These are phyloP conservation scores for Cyberlindnera mrakii DNA, from an alignment of 805 yeast genomes.

Conservation along the genomic window DNA sequence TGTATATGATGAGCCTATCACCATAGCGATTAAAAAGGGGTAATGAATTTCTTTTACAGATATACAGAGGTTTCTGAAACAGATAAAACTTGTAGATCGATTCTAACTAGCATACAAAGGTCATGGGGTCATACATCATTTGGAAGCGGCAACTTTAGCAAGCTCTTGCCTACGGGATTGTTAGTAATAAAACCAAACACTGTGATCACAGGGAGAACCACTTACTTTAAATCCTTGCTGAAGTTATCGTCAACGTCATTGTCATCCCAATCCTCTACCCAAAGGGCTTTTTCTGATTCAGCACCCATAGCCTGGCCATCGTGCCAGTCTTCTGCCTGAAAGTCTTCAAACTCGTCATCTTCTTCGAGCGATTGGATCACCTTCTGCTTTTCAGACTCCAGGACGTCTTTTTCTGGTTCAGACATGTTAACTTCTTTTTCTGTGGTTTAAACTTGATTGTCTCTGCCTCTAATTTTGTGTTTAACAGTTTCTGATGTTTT, in stretches of 20 bases:
- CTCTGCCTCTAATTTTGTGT: not conserved
- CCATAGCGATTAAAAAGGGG: constrained; percentile 3
- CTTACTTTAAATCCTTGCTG: constrained; percentile 62
- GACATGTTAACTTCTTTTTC: constrained; percentile 9
- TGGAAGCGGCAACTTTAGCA: constrained; percentile 19
- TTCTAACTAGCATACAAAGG: not conserved
- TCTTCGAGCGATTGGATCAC: constrained; percentile 74
- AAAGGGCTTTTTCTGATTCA: constrained; percentile 53
- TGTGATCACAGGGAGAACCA: not conserved
- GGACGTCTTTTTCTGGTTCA: constrained; percentile 10
- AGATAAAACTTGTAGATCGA: not conserved
- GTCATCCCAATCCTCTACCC: constrained; percentile 99
- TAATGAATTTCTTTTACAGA: not conserved
- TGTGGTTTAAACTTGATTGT: constrained; percentile 1
- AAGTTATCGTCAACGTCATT: constrained; percentile 91
- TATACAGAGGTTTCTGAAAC: too few species aligned
- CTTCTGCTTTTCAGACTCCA: constrained; percentile 21
- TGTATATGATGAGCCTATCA: constrained; percentile 16
- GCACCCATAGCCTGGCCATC: constrained; percentile 45
- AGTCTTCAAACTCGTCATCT: constrained; percentile 96
- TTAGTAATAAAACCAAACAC: not conserved
- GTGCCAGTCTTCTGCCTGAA: constrained; percentile 89
- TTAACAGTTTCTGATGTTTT: not conserved
- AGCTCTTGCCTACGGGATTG: constrained; percentile 13
- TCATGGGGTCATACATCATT: constrained; percentile 7